Conservation (phyloP, 495 filamentous ascomycete genomes). For the Talaromyces ruber region DNA sequence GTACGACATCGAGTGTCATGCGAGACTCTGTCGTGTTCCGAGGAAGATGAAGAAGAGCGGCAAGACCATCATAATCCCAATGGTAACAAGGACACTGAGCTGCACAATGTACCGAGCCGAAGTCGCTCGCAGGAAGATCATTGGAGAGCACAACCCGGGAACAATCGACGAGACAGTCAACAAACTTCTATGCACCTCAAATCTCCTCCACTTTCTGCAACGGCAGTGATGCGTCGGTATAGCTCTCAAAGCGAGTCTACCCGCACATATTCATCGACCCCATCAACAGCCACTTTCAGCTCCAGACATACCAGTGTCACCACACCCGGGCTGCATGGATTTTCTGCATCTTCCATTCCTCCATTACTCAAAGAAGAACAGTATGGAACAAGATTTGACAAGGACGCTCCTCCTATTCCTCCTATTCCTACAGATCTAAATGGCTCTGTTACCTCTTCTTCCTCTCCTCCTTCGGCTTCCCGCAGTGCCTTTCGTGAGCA, state of each 20-base stretch:
- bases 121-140: not conserved
- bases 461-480: not conserved
- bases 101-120: not conserved
- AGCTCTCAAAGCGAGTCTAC: conserved; percentile 25
- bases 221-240: conserved; percentile 35
- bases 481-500: not conserved
- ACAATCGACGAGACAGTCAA: not conserved
- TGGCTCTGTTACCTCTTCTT: not conserved
- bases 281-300: conserved; percentile 18
- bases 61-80: not conserved
- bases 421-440: not conserved
- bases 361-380: conserved; percentile 19
- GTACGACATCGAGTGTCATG: not conserved
- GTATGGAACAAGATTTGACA: conserved; percentile 11
- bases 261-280: conserved; percentile 18
- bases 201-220: conserved; percentile 26
- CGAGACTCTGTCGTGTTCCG: conserved; percentile 2
- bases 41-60: not conserved
- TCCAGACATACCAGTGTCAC: conserved; percentile 33
- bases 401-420: not conserved
- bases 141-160: not conserved
- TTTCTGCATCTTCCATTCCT: conserved; percentile 21
- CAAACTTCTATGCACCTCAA: not conserved
- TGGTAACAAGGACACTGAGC: not conserved
- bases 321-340: conserved; percentile 16